Conservation (phyloP, 1,284 basidiomycete species). For the Boletus nobilissimus region DNA sequence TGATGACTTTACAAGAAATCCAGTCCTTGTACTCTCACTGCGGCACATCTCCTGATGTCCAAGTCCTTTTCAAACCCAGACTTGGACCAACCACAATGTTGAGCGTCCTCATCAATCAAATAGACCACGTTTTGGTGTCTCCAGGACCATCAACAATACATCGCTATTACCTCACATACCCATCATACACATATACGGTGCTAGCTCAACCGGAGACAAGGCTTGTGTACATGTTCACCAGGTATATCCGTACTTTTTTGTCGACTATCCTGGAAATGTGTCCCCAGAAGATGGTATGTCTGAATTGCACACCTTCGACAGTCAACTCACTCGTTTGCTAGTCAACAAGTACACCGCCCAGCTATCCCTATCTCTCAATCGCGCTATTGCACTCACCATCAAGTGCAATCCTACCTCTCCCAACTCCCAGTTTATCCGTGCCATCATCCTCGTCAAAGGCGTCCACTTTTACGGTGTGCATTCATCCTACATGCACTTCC, state of each 20-base stretch:
- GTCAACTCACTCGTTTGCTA: constrained; percentile 42
- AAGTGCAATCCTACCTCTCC: constrained; percentile 68
- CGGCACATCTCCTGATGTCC: constrained; percentile 19
- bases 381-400: constrained; percentile 78
- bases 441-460: constrained; percentile 92
- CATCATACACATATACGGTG: constrained; percentile 88
- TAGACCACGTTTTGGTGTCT: constrained; percentile 68
- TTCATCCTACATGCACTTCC: constrained; percentile 85
- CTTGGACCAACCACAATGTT: no score
- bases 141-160: constrained; percentile 73
- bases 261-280: constrained; percentile 73
- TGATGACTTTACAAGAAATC: constrained; percentile 62
- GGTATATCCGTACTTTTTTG: constrained; percentile 84
- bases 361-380: constrained; percentile 78
- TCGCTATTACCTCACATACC: constrained; percentile 75
- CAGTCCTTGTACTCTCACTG: constrained; percentile 53
- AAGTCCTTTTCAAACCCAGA: no score
- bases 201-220: constrained; percentile 80
- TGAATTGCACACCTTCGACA: background rate
- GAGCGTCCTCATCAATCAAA: constrained; percentile 70
- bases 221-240: constrained; percentile 92
- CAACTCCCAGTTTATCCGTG: constrained; percentile 70
- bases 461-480: constrained; percentile 97
- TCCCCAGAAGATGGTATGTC: constrained; percentile 58
- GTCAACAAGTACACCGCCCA: constrained; percentile 76